Conservation (phyloP, 1,284 basidiomycete genomes). For the Tilletia indica region DNA sequence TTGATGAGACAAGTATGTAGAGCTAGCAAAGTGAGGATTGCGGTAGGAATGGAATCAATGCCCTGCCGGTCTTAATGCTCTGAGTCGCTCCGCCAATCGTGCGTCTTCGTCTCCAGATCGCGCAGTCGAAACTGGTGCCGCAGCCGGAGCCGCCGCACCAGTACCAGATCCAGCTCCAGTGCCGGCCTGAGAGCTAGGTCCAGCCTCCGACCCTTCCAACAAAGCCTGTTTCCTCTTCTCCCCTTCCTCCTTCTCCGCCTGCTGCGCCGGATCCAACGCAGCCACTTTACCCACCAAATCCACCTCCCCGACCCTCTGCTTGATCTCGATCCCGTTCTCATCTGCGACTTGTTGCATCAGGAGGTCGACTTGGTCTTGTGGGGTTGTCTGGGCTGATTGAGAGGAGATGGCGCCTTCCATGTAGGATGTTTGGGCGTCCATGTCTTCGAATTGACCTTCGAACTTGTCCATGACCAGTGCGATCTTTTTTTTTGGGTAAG, state of each 20-base stretch:
- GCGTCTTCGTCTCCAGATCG: constrained; percentile 68
- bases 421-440: constrained; percentile 96
- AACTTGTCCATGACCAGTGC: constrained; percentile 99
- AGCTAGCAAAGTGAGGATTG: not conserved
- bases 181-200: not conserved
- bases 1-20: too few relatives aligned
- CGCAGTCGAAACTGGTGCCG: not conserved
- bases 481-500: constrained; percentile 65
- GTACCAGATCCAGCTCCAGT: not conserved
- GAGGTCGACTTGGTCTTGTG: constrained; percentile 93
- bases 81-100: constrained; percentile 73
- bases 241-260: constrained; percentile 28
- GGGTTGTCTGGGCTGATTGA: constrained; percentile 87
- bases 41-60: constrained; percentile 1
- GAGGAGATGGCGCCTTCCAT: constrained; percentile 96
- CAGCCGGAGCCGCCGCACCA: not conserved
- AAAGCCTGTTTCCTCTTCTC: constrained; percentile 53
- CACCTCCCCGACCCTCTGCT: constrained; percentile 77
- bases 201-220: constrained; percentile 38
- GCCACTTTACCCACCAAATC: constrained; percentile 64
- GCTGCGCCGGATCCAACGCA: constrained; percentile 37
- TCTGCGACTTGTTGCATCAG: constrained; percentile 93
- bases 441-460: constrained; percentile 90
- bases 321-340: constrained; percentile 91
- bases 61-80: constrained; percentile 72